phyloP scores from a whole-genome alignment of 371 early-diverging fungal genomes.

The Haplosporangium sp. region DNA sequence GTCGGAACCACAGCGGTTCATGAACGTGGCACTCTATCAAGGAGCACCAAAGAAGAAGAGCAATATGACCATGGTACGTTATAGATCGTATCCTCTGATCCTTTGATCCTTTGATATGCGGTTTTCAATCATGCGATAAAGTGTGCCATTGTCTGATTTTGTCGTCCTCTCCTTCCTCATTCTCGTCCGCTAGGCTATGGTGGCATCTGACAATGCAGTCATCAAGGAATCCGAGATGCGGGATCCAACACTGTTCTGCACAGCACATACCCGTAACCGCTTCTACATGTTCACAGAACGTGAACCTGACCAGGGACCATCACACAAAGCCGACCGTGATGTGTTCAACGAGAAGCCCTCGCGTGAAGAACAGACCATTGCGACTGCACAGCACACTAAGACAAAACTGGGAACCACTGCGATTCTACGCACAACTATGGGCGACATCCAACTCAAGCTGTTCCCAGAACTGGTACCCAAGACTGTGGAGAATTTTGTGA shows the following conservation, averaged over 20 bases:
- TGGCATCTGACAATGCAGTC: slow-evolving; percentile 88
- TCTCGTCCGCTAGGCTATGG: slow-evolving; percentile 74
- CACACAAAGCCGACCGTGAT: slow-evolving; percentile 83
- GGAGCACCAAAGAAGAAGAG: slow-evolving; percentile 85
- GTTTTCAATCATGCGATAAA: not conserved
- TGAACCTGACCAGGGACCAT: slow-evolving; percentile 80
- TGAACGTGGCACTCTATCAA: slow-evolving; percentile 90
- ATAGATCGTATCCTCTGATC: not conserved
- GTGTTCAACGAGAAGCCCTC: slow-evolving; percentile 97
- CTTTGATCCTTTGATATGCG: not conserved
- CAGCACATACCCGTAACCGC: slow-evolving; percentile 91
- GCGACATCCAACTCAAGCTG: slow-evolving; percentile 87
- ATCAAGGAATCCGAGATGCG: slow-evolving; percentile 73
- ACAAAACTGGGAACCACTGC: slow-evolving; percentile 76
- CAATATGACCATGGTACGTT: slow-evolving; percentile 75
- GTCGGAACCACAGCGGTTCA: slow-evolving; percentile 90
- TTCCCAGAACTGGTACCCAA: slow-evolving; percentile 91
- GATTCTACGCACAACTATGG: slow-evolving; percentile 86
- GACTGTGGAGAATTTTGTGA: slow-evolving; percentile 94
- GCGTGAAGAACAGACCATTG: slow-evolving; percentile 94
- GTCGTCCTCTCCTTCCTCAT: not conserved
- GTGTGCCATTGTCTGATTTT: not conserved
- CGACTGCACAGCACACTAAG: slow-evolving; percentile 70
- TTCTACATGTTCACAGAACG: slow-evolving; percentile 92
- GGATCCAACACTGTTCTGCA: slow-evolving; percentile 92